phyloP scores from a whole-genome alignment of 2,329 filamentous ascomycete genomes.

The Phaeophleospora eucalypticola region DNA sequence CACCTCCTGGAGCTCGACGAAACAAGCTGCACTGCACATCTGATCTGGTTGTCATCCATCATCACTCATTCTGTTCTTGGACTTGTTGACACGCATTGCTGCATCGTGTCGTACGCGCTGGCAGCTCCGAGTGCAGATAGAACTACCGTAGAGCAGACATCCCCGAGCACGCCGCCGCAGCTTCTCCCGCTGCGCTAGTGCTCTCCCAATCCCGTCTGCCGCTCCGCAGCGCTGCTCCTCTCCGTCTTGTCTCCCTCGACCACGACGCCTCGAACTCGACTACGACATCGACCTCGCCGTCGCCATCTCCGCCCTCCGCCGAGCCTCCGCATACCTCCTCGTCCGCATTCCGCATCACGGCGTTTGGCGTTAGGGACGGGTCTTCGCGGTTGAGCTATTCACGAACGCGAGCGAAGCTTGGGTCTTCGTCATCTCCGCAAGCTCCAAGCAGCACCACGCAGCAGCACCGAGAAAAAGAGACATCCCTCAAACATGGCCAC shows the following conservation, averaged over 20 bases:
- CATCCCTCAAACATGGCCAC: conserved; percentile 28
- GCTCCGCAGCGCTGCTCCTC: too few species aligned
- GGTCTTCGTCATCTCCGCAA: neutral
- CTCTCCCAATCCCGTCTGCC: neutral
- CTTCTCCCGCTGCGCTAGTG: neutral
- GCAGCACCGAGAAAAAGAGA: neutral
- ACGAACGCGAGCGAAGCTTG: neutral
- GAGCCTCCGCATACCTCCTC: conserved; percentile 8
- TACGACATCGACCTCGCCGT: neutral
- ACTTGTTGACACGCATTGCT: too few species aligned
- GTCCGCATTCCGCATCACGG: conserved; percentile 6
- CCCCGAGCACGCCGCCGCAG: neutral
- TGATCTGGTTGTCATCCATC: neutral
- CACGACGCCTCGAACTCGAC: neutral
- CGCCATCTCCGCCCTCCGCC: conserved; percentile 4
- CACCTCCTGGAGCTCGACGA: too few species aligned
- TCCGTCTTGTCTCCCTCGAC: too few species aligned
- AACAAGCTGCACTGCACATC: too few species aligned
- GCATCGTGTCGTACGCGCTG: too few species aligned
- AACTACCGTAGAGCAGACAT: too few species aligned
- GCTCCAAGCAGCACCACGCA: neutral
- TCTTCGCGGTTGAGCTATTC: neutral
- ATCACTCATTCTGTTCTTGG: too few species aligned
- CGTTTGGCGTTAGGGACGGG: conserved; percentile 18
- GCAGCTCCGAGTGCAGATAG: neutral